Evolutionary conservation across 768 basidiomycete genomes (phyloP).

Genomic region (Lactarius quietus): DNA sequence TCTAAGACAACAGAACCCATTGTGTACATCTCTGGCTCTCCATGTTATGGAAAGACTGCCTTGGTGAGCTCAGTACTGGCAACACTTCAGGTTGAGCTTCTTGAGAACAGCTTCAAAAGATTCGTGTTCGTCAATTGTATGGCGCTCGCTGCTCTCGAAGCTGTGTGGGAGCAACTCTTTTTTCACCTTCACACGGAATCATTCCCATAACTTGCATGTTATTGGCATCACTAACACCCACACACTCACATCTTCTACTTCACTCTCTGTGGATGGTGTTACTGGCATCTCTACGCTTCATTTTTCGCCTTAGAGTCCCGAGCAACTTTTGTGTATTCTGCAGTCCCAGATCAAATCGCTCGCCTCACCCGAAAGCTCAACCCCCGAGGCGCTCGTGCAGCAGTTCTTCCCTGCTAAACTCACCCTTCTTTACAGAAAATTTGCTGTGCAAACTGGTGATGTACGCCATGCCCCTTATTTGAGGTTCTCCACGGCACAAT

Average conservation of each 20-base stretch:
- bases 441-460: constrained; percentile 80
- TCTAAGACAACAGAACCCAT: constrained; percentile 37
- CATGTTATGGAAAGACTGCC: constrained; percentile 93
- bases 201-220: constrained; percentile 54
- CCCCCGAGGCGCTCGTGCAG: constrained; percentile 31
- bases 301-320: constrained; percentile 74
- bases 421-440: constrained; percentile 70
- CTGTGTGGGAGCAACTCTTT: constrained; percentile 71
- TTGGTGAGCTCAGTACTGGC: constrained; percentile 65
- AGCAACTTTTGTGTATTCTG: constrained; percentile 67
- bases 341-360: constrained; percentile 58
- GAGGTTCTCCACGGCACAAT: constrained; percentile 80
- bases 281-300: constrained; percentile 59
- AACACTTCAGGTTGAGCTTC: constrained; percentile 34
- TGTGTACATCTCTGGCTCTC: constrained; percentile 89
- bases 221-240: constrained; percentile 90
- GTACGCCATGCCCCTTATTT: constrained; percentile 74
- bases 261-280: constrained; percentile 34
- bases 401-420: constrained; percentile 62
- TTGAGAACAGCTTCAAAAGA: constrained; percentile 42
- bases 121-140: constrained; percentile 76
- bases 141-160: constrained; percentile 63
- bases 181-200: constrained; percentile 61
- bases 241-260: constrained; percentile 60
- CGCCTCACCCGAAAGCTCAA: constrained; percentile 31